Evolutionary conservation across 2,329 filamentous ascomycete species (phyloP), one percentile per base, ranked within the genome.

Genomic region (Seiridium cupressi): DNA sequence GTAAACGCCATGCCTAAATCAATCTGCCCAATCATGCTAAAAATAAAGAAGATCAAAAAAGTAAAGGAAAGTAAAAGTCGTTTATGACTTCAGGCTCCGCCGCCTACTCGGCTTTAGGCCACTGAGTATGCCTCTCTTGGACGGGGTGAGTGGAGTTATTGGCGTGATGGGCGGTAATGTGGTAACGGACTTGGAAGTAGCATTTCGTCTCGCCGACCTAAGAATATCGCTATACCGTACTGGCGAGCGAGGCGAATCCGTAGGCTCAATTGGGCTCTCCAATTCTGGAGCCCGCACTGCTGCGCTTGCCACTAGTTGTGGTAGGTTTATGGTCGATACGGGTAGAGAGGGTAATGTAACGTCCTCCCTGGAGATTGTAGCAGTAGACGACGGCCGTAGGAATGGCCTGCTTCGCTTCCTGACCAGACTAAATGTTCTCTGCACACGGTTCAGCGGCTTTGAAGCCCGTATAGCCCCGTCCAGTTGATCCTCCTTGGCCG

Each of bases 321-420:
- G 70, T 69, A 64, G 66, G 58, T 64, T 69, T 35, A 66, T 64
- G 46, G 49, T 63, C 55, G 77, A 72, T 60, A 73, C 73, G 66
- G 69, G 51, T 65, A 60, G 13, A 51, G 57, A 62, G 51, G 57
- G 62, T 58, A 61, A 58, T 58, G 69, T 61, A 54, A 77, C 64
- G 60, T 67, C 73, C 47, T 78, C 75, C 18, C 70, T 66, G n/a
- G 68, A 68, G 38, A 74, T 74, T 49, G 73, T 69, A 10, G 71
- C 64, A 64, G 73, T 76, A 62, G 35, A 35, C 18, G 18, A 26
- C 6, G 51, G 18, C 6, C 51, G 44, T 2, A 86, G 74, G 32
- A 75, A 74, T 6, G 81, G 80, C 58, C 77, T 77, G 74, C 83
- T 86, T 63, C 81, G 78, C 77, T 84, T 85, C 68, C 79, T 78